A percentile compares a stretch with the other conserved stretches of the same genome.
phyloP scores from a whole-genome alignment of 768 basidiomycete genomes.

The Boletus vinaceobasis region DNA sequence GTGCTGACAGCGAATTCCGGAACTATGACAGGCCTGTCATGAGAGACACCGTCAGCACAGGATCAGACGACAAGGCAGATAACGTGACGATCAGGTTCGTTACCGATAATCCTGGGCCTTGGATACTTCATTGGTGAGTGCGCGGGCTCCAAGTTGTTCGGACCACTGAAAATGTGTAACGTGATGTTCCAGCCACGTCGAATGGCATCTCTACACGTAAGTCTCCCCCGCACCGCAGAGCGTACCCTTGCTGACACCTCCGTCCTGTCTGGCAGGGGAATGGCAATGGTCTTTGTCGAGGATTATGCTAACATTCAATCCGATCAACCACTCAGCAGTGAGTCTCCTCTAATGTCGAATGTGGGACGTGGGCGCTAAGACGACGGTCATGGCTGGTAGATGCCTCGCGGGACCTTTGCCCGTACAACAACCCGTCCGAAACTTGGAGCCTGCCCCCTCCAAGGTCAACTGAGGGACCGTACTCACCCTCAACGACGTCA shows the following conservation, averaged over 20 bases:
- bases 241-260: background rate
- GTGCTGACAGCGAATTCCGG: conserved; percentile 33
- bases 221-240: background rate
- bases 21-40: conserved; percentile 49
- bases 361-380: background rate
- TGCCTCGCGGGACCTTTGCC: background rate
- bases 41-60: conserved; percentile 47
- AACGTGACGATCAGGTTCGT: conserved; percentile 52
- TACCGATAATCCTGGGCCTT: conserved; percentile 68
- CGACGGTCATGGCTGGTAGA: background rate
- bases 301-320: conserved; percentile 3
- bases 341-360: background rate
- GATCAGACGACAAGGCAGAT: conserved; percentile 34
- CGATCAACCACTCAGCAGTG: background rate
- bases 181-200: conserved; percentile 24
- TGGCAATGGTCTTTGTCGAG: conserved; percentile 14
- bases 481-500: background rate
- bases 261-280: conserved; percentile 1
- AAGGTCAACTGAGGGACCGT: conserved; percentile 4
- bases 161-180: background rate
- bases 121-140: conserved; percentile 42
- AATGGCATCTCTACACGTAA: conserved; percentile 23
- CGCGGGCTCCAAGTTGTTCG: background rate
- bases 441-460: conserved; percentile 6
- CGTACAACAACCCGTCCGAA: conserved; percentile 8